phyloP scores from a whole-genome alignment of 768 basidiomycete species.

The Coprinopsis sp. region DNA sequence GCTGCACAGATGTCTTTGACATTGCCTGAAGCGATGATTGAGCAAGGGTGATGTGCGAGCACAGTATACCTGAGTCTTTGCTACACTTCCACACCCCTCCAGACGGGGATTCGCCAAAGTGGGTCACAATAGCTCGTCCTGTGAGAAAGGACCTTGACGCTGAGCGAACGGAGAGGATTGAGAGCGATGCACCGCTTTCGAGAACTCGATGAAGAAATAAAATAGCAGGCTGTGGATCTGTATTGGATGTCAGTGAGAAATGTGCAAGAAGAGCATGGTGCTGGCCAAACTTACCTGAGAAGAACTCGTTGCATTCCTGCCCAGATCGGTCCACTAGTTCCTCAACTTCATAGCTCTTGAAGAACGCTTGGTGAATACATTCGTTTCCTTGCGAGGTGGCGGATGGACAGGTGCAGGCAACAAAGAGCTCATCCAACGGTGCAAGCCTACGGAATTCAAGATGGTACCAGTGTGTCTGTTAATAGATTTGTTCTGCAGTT shows the following conservation, averaged over 20 bases:
- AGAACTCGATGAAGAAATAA: background rate
- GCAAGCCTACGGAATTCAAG: background rate
- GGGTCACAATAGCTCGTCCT: constrained; percentile 5
- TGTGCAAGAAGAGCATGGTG: background rate
- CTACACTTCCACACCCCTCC: constrained; percentile 1
- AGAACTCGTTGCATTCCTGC: background rate
- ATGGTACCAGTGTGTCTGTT: background rate
- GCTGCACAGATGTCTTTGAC: too few relatives aligned
- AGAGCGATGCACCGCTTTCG: background rate
- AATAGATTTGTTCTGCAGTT: background rate
- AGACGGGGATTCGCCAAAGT: background rate
- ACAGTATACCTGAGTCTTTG: background rate
- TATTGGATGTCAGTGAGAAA: background rate
- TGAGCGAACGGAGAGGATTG: background rate
- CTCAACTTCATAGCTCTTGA: background rate
- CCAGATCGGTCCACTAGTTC: background rate
- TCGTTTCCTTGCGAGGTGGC: background rate
- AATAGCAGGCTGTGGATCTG: background rate
- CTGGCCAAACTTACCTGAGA: background rate
- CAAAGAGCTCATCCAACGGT: background rate
- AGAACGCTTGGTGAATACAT: constrained; percentile 6
- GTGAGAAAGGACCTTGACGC: background rate
- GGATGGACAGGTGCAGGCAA: constrained; percentile 3
- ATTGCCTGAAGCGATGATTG: background rate
- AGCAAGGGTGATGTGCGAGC: background rate